Base-by-base conservation (phyloP, 2,329 filamentous ascomycete species). In the Aspergillus floridensis region DNA sequence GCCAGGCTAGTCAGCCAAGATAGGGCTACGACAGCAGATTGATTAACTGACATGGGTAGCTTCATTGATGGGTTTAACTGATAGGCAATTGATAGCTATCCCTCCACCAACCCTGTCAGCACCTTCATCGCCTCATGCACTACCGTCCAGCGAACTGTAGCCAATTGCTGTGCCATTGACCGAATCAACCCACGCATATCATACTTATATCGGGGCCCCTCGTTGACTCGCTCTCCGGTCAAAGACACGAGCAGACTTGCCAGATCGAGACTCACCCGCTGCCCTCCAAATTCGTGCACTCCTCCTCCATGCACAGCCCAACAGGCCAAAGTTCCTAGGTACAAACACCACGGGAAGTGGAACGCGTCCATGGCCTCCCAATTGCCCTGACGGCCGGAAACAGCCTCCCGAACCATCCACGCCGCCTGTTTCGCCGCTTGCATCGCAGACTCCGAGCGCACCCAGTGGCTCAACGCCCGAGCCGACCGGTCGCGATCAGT, bases 331-430 rank as follows among this genome's bases (percentile, higher is more conserved):
- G 84, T 85, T 0, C 83, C 83, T 1, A 88, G 73, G 64, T 87
- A 87, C 12, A 87, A 67, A 61, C 82, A 84, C 86, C 85, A 88
- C 0, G 84, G 83, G 19, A 86, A 84, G 65, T 87, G 84, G 66
- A 87, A 87, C 0, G 83, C 72, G 48, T 83, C 80, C 47, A 80
- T 80, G 2, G 80, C 77, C 21, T 84, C 81, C 59, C 79, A 81
- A 38, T 83, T 79, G 12, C 38, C 38, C 6, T 81, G 76, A 2
- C 86, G 71, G 26, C 79, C 77, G 35, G 77, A 72, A 8, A 82
- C 76, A 0, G 81, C 80, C 26, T 83, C 81, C 12, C 78, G 76
- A 0, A 87, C 70, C 12, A 87, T 73, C 2, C 72, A 72, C 0
- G 84, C 82, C 0, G 84, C 83, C 63, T 87, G 85, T 70, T 80